Percentiles rank a stretch among this genome's conserved stretches.
These are phyloP conservation scores for Sporothrix inflata DNA, from an alignment of 2,329 filamentous ascomycete species.

Conservation along the genomic window DNA sequence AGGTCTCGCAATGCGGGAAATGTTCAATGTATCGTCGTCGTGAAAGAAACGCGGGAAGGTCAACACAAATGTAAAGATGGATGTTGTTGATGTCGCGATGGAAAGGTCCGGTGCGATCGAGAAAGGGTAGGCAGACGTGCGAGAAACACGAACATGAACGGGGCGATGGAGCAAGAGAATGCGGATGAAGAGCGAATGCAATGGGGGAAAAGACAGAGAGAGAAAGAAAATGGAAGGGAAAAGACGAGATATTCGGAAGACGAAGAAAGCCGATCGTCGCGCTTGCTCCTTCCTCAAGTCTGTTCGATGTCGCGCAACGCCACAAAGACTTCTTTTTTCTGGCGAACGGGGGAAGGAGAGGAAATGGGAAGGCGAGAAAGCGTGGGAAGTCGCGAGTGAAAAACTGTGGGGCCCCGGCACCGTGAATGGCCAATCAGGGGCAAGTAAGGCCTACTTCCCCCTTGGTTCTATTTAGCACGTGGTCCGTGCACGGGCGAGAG, in stretches of 20 bases:
- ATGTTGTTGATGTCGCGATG: not conserved
- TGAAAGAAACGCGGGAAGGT: not conserved
- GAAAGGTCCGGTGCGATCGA: not conserved
- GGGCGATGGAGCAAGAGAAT: not conserved
- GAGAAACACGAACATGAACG: not conserved
- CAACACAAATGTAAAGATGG: not conserved
- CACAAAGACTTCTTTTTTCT: slow-evolving; percentile 24
- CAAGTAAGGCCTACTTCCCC: not conserved
- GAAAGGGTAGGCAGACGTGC: not conserved
- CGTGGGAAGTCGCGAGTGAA: slow-evolving; percentile 27
- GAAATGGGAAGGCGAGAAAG: slow-evolving; percentile 22
- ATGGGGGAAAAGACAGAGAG: not conserved
- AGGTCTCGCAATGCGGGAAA: not conserved
- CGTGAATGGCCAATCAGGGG: slow-evolving; percentile 24
- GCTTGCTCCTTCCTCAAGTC: slow-evolving; percentile 26
- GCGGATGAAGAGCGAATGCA: not conserved
- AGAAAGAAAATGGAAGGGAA: not conserved
- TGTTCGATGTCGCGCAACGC: slow-evolving; percentile 29
- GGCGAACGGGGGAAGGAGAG: slow-evolving; percentile 21
- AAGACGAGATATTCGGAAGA: not conserved
- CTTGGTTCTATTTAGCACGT: slow-evolving; percentile 23
- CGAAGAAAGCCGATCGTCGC: slow-evolving; percentile 6
- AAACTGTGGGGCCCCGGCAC: slow-evolving; percentile 17
- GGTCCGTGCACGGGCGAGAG: slow-evolving; percentile 12
- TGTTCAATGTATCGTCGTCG: not conserved